These are phyloP conservation scores for Carex parvula DNA, from an alignment of 176 grass and related monocot species.

Conservation along the genomic window DNA sequence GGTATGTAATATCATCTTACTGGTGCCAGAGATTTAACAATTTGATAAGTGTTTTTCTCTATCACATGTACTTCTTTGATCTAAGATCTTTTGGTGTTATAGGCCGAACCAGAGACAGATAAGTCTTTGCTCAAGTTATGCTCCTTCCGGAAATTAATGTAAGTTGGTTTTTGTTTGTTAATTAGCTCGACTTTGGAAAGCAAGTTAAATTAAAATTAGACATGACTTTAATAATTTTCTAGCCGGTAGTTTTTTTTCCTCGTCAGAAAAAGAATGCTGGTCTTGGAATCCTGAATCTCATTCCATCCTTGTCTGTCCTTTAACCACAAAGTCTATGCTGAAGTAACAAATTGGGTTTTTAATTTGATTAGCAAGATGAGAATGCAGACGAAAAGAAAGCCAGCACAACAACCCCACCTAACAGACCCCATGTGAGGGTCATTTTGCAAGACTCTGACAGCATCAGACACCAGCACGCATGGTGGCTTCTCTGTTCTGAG, in stretches of 20 bases:
- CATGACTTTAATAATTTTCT: neutral
- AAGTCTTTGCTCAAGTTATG: slow-evolving; percentile 88
- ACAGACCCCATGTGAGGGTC: slow-evolving; percentile 53
- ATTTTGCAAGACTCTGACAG: slow-evolving; percentile 88
- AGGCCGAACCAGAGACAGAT: slow-evolving; percentile 84
- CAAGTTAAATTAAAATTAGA: neutral
- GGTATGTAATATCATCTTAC: slow-evolving; percentile 27
- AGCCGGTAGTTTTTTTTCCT: neutral
- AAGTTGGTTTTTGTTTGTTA: neutral
- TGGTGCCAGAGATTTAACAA: neutral
- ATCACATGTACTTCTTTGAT: neutral
- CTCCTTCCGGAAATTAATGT: slow-evolving; percentile 73
- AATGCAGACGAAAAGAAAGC: slow-evolving; percentile 37
- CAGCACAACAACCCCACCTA: slow-evolving; percentile 1
- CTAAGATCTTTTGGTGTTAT: slow-evolving; percentile 6
- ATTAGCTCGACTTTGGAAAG: neutral
- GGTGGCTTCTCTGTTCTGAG: slow-evolving; percentile 92
- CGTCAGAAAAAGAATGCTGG: neutral
- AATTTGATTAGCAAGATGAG: slow-evolving; percentile 45
- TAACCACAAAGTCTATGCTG: neutral
- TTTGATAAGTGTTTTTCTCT: neutral
- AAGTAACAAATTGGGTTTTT: neutral
- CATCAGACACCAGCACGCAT: slow-evolving; percentile 90
- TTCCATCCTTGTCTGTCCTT: neutral
- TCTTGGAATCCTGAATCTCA: neutral